phyloP scores from a whole-genome alignment of 2,329 filamentous ascomycete species.

The Hypoxylon sp. region DNA sequence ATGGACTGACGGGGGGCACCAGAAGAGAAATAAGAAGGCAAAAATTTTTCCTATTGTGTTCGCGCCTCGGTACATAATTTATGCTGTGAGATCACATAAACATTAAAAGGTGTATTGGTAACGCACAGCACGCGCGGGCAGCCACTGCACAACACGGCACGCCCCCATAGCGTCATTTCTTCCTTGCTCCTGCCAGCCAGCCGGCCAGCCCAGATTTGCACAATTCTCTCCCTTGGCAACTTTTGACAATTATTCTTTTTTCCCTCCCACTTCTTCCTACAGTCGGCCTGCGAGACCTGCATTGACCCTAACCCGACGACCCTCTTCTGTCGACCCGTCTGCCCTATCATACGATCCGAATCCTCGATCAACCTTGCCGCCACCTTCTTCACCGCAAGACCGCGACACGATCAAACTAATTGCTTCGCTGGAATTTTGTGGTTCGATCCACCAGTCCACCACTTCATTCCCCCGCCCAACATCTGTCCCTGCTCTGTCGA shows the following conservation, averaged over 20 bases:
- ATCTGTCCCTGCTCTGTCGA: constrained; percentile 25
- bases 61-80: too few relatives aligned
- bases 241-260: too few relatives aligned
- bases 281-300: not conserved
- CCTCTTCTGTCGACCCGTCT: constrained; percentile 7
- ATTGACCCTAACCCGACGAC: constrained; percentile 18
- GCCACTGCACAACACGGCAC: too few relatives aligned
- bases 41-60: too few relatives aligned
- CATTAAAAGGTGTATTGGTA: too few relatives aligned
- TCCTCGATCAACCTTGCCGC: not conserved
- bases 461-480: constrained; percentile 20
- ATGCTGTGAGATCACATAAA: too few relatives aligned
- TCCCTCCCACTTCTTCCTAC: not conserved
- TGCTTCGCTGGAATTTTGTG: constrained; percentile 30
- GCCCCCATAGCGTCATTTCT: constrained; percentile 33
- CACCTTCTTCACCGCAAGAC: constrained; percentile 12
- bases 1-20: too few relatives aligned
- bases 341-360: constrained; percentile 29
- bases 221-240: constrained; percentile 26
- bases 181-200: too few relatives aligned
- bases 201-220: too few relatives aligned
- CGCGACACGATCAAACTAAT: constrained; percentile 30
- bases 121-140: too few relatives aligned
- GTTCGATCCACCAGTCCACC: constrained; percentile 31
- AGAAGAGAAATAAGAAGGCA: constrained; percentile 8